These are phyloP conservation scores for Henningerozyma blattae DNA, from an alignment of 805 yeast genomes.

Conservation along the genomic window DNA sequence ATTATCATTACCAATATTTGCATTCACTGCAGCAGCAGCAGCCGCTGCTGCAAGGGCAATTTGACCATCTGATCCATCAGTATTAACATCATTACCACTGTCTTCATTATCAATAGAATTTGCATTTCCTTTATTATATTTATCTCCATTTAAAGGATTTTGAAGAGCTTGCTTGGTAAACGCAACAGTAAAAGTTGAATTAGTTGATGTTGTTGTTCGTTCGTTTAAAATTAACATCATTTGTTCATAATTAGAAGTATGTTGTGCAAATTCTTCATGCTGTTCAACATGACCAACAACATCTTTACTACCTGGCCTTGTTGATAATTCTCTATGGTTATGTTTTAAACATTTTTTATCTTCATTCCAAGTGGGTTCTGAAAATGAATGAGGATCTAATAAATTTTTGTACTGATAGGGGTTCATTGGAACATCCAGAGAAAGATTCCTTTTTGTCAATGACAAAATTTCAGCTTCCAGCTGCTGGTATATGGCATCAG, in stretches of 20 bases:
- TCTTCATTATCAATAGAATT: not conserved
- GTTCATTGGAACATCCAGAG: conserved; percentile 60
- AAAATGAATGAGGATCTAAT: conserved; percentile 17
- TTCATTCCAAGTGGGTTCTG: conserved; percentile 35
- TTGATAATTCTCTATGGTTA: conserved; percentile 30
- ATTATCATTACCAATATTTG: conserved; percentile 22
- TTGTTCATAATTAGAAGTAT: conserved; percentile 79
- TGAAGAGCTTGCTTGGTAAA: conserved; percentile 17
- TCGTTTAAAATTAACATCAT: conserved; percentile 66
- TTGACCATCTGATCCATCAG: conserved; percentile 19
- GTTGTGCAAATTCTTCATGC: conserved; percentile 64
- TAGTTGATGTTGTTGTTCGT: conserved; percentile 26
- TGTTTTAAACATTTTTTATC: conserved; percentile 23
- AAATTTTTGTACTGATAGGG: conserved; percentile 41
- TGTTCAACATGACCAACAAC: conserved; percentile 35
- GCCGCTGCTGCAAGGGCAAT: conserved; percentile 25
- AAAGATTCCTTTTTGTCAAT: conserved; percentile 65
- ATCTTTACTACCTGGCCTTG: conserved; percentile 27
- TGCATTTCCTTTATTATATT: not conserved
- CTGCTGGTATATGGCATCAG: conserved; percentile 65
- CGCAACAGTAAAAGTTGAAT: conserved; percentile 29
- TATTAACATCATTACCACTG: conserved; percentile 3
- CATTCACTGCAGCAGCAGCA: conserved; percentile 30
- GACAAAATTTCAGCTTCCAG: conserved; percentile 84
- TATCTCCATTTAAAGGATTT: conserved; percentile 1